Base-by-base conservation (phyloP, 2,329 filamentous ascomycete species). In the Amesomyces nigricolor region DNA sequence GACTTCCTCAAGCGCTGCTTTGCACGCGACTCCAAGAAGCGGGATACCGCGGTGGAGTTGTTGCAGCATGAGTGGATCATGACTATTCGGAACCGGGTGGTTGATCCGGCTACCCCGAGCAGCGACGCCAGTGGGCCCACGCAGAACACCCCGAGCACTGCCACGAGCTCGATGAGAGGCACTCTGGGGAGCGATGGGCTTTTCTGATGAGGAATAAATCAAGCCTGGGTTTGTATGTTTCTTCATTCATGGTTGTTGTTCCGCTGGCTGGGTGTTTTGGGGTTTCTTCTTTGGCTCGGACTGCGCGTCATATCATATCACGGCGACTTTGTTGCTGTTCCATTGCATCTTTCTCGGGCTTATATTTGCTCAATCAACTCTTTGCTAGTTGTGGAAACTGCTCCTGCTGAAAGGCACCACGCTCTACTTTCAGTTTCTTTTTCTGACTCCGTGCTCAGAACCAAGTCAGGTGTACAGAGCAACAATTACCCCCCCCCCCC, bases 31-130 rank as follows among this genome's bases (percentile, higher is more conserved):
- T 90, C 94, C 2, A 79, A 78, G 60, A 85, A 85, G 67, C 78
- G 94, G 57, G 85, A 88, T 16, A 89, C 86, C 32, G 92, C 94
- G 1, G 85, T 91, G 1, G 94, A 97, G 70, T 74, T 99, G 57
- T 77, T 99, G 54, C 90, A 96, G 71, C 91, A 97, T 70, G 90
- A 95, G 67, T 99, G 94, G 94, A 86, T 87, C 62, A 80, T 83
- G 75, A 77, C 75, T 37, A 86, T 86, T 58, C 77, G 82, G 61
- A 83, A 76, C 62, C 79, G 84, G 65, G 81, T 86, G 7, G 81
- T 86, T 30, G 82, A 86, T 63, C 82, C 83, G 11, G 69, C 76
- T 47, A 87, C 82, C 19, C 83, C 83, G 13, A 85, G 80, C 63
- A 85, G 81, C 63, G 83, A 86, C 40, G 67, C 71, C 14, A 75